Percentiles rank a stretch among this genome's conserved stretches.
These are phyloP conservation scores for Cordyceps farinosa DNA, from an alignment of 2,329 filamentous ascomycete species.

Conservation along the genomic window DNA sequence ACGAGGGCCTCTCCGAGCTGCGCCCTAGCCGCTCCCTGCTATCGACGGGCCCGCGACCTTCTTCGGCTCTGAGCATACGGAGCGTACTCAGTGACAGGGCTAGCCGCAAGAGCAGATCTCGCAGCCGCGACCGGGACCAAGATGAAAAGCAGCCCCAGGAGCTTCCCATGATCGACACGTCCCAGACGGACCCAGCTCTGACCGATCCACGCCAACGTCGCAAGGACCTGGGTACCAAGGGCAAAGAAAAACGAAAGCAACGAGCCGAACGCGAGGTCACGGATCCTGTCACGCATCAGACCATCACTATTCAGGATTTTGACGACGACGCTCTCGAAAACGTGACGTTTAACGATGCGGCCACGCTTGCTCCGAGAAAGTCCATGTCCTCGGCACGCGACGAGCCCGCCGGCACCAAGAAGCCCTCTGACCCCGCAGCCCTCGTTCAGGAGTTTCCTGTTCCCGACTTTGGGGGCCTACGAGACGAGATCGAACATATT, in stretches of 20 bases:
- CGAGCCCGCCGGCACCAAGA: not conserved
- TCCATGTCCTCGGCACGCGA: slow-evolving; percentile 7
- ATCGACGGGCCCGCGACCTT: slow-evolving; percentile 32
- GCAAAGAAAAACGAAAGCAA: slow-evolving; percentile 41
- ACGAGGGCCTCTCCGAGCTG: slow-evolving; percentile 29
- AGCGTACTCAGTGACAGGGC: slow-evolving; percentile 9
- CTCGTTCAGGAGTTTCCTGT: slow-evolving; percentile 46
- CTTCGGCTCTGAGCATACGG: slow-evolving; percentile 20
- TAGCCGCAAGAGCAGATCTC: slow-evolving; percentile 16
- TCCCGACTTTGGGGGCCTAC: slow-evolving; percentile 44
- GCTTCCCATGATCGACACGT: slow-evolving; percentile 32
- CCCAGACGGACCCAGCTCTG: slow-evolving; percentile 33
- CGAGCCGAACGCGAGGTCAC: slow-evolving; percentile 61
- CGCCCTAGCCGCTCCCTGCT: slow-evolving; percentile 3
- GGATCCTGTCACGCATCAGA: slow-evolving; percentile 69
- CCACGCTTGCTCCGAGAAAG: slow-evolving; percentile 8
- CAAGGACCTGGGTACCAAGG: slow-evolving; percentile 36
- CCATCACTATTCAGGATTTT: slow-evolving; percentile 65
- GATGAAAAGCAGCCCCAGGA: slow-evolving; percentile 20
- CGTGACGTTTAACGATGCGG: slow-evolving; percentile 27
- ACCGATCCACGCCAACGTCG: slow-evolving; percentile 45
- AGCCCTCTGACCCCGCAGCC: slow-evolving; percentile 37
- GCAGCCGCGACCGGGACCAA: slow-evolving; percentile 18
- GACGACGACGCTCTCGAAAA: slow-evolving; percentile 56
- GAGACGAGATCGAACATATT: slow-evolving; percentile 30